phyloP scores from a whole-genome alignment of 2,329 filamentous ascomycete genomes.

The Neodidymelliopsis sp. region DNA sequence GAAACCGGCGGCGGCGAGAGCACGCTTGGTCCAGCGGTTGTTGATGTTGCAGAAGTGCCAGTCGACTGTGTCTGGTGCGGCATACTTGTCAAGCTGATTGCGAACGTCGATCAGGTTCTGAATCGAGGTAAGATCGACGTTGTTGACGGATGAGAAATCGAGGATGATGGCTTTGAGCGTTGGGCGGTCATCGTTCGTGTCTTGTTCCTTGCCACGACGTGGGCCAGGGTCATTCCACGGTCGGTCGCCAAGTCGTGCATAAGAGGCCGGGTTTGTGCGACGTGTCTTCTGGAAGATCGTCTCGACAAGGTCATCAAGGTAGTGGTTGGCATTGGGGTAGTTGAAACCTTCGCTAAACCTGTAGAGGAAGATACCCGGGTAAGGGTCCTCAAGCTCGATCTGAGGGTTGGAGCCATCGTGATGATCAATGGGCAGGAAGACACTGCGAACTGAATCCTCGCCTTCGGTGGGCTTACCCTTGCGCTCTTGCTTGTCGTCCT shows the following conservation, averaged over 20 bases:
- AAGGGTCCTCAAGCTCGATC: slow-evolving; percentile 78
- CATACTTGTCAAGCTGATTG: slow-evolving; percentile 92
- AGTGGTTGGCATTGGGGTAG: slow-evolving; percentile 92
- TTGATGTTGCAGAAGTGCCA: slow-evolving; percentile 95
- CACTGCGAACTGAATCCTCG: slow-evolving; percentile 68
- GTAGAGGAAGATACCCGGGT: slow-evolving; percentile 96
- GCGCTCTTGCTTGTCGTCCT: slow-evolving; percentile 33
- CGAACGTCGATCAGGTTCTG: slow-evolving; percentile 94
- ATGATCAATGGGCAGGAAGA: slow-evolving; percentile 89
- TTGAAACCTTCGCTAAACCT: slow-evolving; percentile 96
- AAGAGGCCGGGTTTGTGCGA: slow-evolving; percentile 75
- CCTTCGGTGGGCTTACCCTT: slow-evolving; percentile 33
- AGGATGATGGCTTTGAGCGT: slow-evolving; percentile 87
- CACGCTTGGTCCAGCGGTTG: slow-evolving; percentile 93
- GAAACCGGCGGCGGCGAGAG: slow-evolving; percentile 88
- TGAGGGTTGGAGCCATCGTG: slow-evolving; percentile 88
- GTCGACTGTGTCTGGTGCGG: slow-evolving; percentile 81
- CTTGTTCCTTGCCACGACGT: slow-evolving; percentile 59
- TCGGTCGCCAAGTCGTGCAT: slow-evolving; percentile 67
- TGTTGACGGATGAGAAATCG: slow-evolving; percentile 93
- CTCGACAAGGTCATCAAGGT: slow-evolving; percentile 71
- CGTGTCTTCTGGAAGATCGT: slow-evolving; percentile 68
- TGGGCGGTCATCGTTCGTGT: slow-evolving; percentile 62
- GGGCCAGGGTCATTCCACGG: slow-evolving; percentile 96
- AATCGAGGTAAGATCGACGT: slow-evolving; percentile 90